Conservation (phyloP, 164 flowering plant genomes). For the Litsea cubeba region DNA sequence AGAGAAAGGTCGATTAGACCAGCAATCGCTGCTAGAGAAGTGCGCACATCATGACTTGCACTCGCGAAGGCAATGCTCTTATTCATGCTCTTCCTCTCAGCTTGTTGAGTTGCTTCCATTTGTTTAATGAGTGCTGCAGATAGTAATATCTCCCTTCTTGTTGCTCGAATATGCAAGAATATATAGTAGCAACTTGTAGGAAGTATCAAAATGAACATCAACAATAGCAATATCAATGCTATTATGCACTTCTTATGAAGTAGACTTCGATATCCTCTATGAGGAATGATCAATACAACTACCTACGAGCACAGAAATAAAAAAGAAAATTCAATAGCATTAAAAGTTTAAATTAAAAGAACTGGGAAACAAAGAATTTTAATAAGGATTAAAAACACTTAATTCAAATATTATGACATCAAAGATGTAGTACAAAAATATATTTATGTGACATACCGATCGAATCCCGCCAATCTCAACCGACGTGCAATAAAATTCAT, state of each 20-base stretch:
- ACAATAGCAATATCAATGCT: slow-evolving; percentile 22
- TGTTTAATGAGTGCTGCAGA: slow-evolving; percentile 51
- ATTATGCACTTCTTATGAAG: slow-evolving; percentile 19
- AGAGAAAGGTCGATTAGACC: slow-evolving; percentile 40
- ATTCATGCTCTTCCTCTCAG: slow-evolving; percentile 79
- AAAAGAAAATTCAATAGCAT: neutral
- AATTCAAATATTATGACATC: neutral
- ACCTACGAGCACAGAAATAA: slow-evolving; percentile 27
- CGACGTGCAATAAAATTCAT: slow-evolving; percentile 29
- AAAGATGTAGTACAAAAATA: neutral
- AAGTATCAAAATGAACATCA: slow-evolving; percentile 21
- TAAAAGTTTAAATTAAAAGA: neutral
- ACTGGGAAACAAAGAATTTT: neutral
- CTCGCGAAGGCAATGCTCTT: slow-evolving; percentile 65
- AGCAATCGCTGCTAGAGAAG: slow-evolving; percentile 50
- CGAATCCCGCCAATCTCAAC: slow-evolving; percentile 40
- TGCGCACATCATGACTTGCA: slow-evolving; percentile 83
- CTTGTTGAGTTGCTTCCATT: slow-evolving; percentile 75
- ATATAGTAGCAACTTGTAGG: slow-evolving; percentile 23
- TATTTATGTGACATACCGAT: slow-evolving; percentile 32
- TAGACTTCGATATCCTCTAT: slow-evolving; percentile 14
- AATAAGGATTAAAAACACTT: neutral
- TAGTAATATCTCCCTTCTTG: slow-evolving; percentile 39
- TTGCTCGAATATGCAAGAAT: slow-evolving; percentile 23
- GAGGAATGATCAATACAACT: slow-evolving; percentile 33